These are phyloP conservation scores for Plasmodiophora brassicae DNA, from an alignment of 208 protist species.

Conservation along the genomic window DNA sequence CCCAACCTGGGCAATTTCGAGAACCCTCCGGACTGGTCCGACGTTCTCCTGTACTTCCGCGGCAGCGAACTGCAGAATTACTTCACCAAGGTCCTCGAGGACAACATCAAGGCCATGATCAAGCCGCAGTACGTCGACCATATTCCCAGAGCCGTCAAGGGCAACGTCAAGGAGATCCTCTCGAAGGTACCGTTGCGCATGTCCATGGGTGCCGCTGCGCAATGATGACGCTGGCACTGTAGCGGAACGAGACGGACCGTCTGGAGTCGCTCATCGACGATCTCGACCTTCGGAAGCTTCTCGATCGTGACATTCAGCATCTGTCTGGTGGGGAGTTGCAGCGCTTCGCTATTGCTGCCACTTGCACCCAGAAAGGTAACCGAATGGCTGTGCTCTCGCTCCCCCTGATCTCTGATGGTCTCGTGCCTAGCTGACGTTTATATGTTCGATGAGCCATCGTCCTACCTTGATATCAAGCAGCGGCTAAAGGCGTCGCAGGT, in stretches of 20 bases:
- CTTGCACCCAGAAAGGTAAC: slow-evolving; percentile 65
- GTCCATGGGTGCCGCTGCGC: background rate
- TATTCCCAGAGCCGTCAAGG: slow-evolving; percentile 91
- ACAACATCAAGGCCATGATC: slow-evolving; percentile 92
- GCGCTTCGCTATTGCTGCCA: slow-evolving; percentile 95
- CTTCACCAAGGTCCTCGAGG: slow-evolving; percentile 92
- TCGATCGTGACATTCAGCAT: slow-evolving; percentile 72
- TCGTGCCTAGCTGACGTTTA: slow-evolving; percentile 81
- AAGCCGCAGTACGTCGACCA: slow-evolving; percentile 99
- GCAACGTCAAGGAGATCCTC: slow-evolving; percentile 82
- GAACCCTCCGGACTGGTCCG: slow-evolving; percentile 90
- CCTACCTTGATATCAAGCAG: slow-evolving; percentile 99
- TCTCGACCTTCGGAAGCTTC: slow-evolving; percentile 81
- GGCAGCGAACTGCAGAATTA: slow-evolving; percentile 97
- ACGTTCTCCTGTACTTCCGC: slow-evolving; percentile 97
- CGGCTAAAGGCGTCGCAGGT: slow-evolving; percentile 90
- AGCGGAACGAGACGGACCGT: slow-evolving; percentile 57
- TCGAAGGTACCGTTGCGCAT: slow-evolving; percentile 75
- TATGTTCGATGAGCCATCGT: slow-evolving; percentile 99
- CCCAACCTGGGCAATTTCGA: slow-evolving; percentile 95
- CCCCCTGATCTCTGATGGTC: background rate
- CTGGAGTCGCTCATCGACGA: slow-evolving; percentile 69
- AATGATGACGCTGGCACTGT: slow-evolving; percentile 38
- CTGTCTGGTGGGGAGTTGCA: slow-evolving; percentile 99
- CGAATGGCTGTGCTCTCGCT: slow-evolving; percentile 36